Evolutionary conservation across 139 green algal genomes (phyloP).

Genomic region (Coccomyxa sp.): DNA sequence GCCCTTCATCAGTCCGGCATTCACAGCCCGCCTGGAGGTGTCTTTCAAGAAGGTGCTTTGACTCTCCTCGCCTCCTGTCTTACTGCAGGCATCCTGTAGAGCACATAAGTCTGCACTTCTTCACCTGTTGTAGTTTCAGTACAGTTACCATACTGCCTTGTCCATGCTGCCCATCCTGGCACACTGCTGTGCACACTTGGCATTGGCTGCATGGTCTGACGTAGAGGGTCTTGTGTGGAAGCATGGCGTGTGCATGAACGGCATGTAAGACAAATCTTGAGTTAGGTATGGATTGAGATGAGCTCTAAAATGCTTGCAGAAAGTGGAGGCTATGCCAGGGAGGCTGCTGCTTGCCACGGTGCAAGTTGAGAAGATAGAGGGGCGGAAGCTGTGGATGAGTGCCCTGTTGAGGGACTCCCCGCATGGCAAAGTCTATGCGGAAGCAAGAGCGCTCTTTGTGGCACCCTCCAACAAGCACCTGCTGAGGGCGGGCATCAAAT

Average conservation of each 20-base stretch:
- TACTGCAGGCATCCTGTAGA: too few species aligned
- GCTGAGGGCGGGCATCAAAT: constrained; percentile 35
- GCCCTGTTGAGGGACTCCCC: constrained; percentile 44
- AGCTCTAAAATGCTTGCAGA: constrained; percentile 41
- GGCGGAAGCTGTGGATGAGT: constrained; percentile 77
- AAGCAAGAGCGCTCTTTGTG: constrained; percentile 73
- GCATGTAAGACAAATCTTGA: not conserved
- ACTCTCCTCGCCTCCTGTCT: too few species aligned
- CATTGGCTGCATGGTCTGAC: not conserved
- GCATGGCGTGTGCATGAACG: not conserved
- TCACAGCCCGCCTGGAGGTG: constrained; percentile 39
- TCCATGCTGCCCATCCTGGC: not conserved
- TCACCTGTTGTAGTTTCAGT: not conserved
- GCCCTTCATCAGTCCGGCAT: constrained; percentile 26
- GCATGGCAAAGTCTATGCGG: constrained; percentile 59
- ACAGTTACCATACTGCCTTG: not conserved
- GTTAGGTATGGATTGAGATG: not conserved
- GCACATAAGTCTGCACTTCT: constrained; percentile 16
- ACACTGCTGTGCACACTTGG: not conserved
- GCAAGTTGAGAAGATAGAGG: constrained; percentile 61
- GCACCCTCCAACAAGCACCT: constrained; percentile 40
- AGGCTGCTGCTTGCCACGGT: constrained; percentile 54
- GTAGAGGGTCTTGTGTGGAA: not conserved
- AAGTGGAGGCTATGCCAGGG: constrained; percentile 30
- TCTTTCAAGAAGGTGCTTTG: constrained; percentile 24